Evolutionary conservation across 768 basidiomycete species (phyloP).

Genomic region (Tephrocybe sp.): DNA sequence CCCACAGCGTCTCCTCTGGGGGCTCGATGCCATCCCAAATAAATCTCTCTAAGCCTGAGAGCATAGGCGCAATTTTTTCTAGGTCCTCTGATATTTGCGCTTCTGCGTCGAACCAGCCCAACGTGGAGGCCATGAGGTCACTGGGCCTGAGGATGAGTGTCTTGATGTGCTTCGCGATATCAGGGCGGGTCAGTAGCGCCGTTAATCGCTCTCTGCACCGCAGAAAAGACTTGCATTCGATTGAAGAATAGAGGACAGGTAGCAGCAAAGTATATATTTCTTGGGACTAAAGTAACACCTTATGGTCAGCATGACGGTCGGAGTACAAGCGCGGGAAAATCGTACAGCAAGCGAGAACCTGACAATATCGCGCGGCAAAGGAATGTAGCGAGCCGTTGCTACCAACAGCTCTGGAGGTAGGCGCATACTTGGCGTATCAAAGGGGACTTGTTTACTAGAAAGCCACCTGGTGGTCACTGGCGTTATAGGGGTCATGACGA

Average conservation of each 20-base stretch:
- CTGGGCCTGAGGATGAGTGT: slow-evolving; percentile 20
- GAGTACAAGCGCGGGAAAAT: background rate
- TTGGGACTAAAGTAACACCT: slow-evolving; percentile 10
- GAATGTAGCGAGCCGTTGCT: slow-evolving; percentile 12
- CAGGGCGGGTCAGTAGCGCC: slow-evolving; percentile 12
- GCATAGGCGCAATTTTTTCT: slow-evolving; percentile 16
- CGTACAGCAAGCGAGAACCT: slow-evolving; percentile 15
- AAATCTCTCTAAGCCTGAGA: slow-evolving; percentile 18
- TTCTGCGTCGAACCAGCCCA: slow-evolving; percentile 16
- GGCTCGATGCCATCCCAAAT: slow-evolving; percentile 26
- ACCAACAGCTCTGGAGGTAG: slow-evolving; percentile 16
- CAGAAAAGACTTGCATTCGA: slow-evolving; percentile 14
- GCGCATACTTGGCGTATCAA: background rate
- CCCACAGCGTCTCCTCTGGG: slow-evolving; percentile 21
- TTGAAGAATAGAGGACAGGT: slow-evolving; percentile 11
- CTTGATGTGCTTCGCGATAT: slow-evolving; percentile 16
- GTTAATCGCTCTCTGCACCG: slow-evolving; percentile 20
- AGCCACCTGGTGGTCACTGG: background rate
- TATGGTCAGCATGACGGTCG: background rate
- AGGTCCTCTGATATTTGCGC: slow-evolving; percentile 11
- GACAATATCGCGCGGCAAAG: slow-evolving; percentile 13
- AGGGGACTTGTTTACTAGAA: background rate
- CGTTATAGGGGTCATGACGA: background rate
- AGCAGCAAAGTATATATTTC: slow-evolving; percentile 8
- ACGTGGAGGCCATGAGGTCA: slow-evolving; percentile 12